Evolutionary conservation across 108 stramenopile species (phyloP).

Genomic region (Nitzschia putrida): DNA sequence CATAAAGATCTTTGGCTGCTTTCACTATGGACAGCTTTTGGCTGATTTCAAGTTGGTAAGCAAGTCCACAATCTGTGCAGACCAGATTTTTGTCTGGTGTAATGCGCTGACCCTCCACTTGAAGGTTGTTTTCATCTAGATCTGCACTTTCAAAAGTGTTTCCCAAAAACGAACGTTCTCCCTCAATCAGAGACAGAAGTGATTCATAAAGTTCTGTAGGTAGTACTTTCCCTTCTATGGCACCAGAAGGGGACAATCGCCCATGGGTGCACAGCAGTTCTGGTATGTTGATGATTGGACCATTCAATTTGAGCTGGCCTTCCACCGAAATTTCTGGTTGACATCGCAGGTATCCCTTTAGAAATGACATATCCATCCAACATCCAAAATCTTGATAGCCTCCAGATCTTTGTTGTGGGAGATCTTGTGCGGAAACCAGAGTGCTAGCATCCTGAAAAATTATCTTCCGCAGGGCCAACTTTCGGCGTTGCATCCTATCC

Average conservation of each 20-base stretch:
- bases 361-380: conserved; percentile 58
- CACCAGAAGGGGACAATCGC: conserved; percentile 51
- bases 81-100: conserved; percentile 22
- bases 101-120: conserved; percentile 20
- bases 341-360: conserved; percentile 50
- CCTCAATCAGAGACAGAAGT: conserved; percentile 33
- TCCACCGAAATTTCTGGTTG: conserved; percentile 54
- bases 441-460: conserved; percentile 27
- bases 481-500: conserved; percentile 32
- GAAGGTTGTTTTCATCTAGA: conserved; percentile 10
- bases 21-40: conserved; percentile 17
- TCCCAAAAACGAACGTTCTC: conserved; percentile 34
- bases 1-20: conserved; percentile 27
- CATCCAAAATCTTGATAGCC: conserved; percentile 7
- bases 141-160: conserved; percentile 1
- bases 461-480: conserved; percentile 38
- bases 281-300: conserved; percentile 32
- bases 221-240: conserved; percentile 63
- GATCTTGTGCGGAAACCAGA: conserved; percentile 8
- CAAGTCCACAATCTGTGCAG: conserved; percentile 36
- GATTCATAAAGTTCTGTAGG: conserved; percentile 45
- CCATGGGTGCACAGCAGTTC: conserved; percentile 56
- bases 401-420: conserved; percentile 10
- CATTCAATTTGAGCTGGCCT: conserved; percentile 22
- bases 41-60: conserved; percentile 23